Evolutionary conservation across 129 eudicot species (phyloP).

Genomic region (Tanacetum coccineum): DNA sequence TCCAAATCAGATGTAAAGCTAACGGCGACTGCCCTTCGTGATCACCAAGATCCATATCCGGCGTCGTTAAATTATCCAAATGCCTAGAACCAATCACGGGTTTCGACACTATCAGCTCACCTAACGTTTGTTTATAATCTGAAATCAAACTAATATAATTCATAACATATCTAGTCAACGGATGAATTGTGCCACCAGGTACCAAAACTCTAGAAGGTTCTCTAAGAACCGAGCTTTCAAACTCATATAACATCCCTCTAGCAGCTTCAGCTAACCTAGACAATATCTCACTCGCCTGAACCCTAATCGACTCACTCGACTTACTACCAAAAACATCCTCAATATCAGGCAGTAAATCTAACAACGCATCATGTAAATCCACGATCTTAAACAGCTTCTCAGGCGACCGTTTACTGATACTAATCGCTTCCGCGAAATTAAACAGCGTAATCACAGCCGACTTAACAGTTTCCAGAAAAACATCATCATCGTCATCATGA

Average conservation of each 20-base stretch:
- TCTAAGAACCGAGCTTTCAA: conserved; percentile 65
- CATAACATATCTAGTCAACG: conserved; percentile 88
- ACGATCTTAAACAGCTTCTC: conserved; percentile 73
- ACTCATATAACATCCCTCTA: conserved; percentile 66
- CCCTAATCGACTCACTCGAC: conserved; percentile 50
- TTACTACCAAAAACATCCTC: conserved; percentile 51
- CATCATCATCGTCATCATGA: conserved; percentile 18
- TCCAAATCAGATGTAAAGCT: conserved; percentile 65
- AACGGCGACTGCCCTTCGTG: conserved; percentile 50
- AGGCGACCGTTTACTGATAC: conserved; percentile 65
- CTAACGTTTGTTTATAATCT: conserved; percentile 59
- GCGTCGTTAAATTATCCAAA: conserved; percentile 46
- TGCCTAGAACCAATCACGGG: conserved; percentile 59
- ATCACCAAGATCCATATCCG: conserved; percentile 61
- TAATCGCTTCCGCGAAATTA: conserved; percentile 70
- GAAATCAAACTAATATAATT: conserved; percentile 72
- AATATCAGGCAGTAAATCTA: conserved; percentile 68
- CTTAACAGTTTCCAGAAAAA: conserved; percentile 59
- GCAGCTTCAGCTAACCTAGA: conserved; percentile 77
- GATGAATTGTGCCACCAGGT: conserved; percentile 89
- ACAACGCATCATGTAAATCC: conserved; percentile 61
- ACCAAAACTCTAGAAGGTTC: conserved; percentile 70
- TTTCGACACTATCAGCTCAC: conserved; percentile 53
- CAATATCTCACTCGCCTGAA: conserved; percentile 60
- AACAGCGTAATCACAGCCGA: conserved; percentile 61